These are phyloP conservation scores for Kwoniella dejecticola DNA, from an alignment of 768 basidiomycete species.

Conservation along the genomic window DNA sequence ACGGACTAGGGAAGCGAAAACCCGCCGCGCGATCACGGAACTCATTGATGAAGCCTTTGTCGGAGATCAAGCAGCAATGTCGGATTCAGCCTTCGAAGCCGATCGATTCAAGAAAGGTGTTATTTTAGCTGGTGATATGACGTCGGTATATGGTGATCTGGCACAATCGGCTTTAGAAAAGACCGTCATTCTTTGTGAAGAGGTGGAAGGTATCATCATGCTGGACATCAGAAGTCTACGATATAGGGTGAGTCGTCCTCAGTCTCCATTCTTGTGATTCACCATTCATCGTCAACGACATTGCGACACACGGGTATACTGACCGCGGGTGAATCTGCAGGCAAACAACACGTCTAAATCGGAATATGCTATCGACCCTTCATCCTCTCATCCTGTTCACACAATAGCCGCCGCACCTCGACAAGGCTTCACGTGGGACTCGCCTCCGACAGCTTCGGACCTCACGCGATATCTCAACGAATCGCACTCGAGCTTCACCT, in stretches of 20 bases:
- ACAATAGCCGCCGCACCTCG: background rate
- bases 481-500: background rate
- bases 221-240: slow-evolving; percentile 7
- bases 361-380: background rate
- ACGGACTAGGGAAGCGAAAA: slow-evolving; percentile 33
- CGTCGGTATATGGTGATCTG: slow-evolving; percentile 9
- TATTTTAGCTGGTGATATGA: background rate
- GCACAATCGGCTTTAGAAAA: slow-evolving; percentile 13
- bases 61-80: slow-evolving; percentile 4
- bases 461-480: slow-evolving; percentile 1
- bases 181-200: background rate
- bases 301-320: no score
- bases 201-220: slow-evolving; percentile 11
- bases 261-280: no score
- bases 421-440: background rate
- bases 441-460: background rate
- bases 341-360: background rate
- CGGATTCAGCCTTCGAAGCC: background rate
- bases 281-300: no score
- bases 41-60: slow-evolving; percentile 36
- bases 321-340: no score
- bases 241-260: background rate
- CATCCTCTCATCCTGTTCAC: slow-evolving; percentile 1
- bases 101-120: background rate
- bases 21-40: slow-evolving; percentile 31